Conservation (phyloP, 2,329 filamentous ascomycete species). For the Magnaporthiopsis poae region DNA sequence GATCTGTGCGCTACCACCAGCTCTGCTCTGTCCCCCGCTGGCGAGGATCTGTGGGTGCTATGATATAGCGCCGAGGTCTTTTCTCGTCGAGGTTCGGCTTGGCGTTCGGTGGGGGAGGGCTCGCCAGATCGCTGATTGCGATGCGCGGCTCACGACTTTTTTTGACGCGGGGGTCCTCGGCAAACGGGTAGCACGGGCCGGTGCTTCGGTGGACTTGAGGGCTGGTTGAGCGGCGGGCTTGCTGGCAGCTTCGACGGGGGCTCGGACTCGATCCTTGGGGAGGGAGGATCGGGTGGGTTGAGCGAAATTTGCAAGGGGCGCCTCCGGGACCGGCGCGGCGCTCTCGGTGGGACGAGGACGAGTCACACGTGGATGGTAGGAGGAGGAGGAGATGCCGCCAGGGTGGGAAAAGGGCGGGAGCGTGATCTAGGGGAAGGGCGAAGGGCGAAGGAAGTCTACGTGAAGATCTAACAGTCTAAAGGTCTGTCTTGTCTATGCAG, state of each 20-base stretch:
- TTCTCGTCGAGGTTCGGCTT: background rate
- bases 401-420: background rate
- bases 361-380: background rate
- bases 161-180: background rate
- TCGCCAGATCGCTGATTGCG: background rate
- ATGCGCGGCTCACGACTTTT: background rate
- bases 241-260: background rate
- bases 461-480: background rate
- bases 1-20: background rate
- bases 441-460: background rate
- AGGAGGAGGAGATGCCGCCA: background rate
- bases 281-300: background rate
- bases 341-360: background rate
- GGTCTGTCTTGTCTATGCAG: background rate
- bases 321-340: background rate
- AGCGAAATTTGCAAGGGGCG: background rate
- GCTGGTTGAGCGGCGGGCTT: background rate
- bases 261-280: background rate
- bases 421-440: background rate
- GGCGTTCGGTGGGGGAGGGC: background rate
- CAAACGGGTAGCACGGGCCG: background rate
- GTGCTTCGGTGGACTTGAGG: background rate
- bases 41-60: background rate
- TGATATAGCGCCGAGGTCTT: background rate
- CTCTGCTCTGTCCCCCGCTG: background rate